Conservation (phyloP, 495 filamentous ascomycete genomes). For the Hypoxylon rickii region DNA sequence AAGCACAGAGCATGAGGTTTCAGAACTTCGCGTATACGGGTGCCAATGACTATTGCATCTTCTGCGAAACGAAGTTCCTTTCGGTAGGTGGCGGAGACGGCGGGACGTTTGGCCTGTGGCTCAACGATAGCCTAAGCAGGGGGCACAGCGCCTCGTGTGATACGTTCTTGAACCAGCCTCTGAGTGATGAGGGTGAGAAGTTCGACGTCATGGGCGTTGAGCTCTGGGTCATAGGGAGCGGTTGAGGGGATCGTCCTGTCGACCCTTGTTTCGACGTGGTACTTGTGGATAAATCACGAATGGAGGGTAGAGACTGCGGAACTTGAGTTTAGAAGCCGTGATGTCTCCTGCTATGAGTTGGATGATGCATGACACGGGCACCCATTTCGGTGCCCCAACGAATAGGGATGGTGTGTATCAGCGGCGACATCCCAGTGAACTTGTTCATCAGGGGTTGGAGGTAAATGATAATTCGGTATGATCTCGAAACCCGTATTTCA, state of each 20-base stretch:
- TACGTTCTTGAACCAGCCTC: constrained; percentile 92
- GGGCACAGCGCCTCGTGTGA: constrained; percentile 80
- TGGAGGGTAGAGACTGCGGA: not conserved
- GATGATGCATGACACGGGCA: too few species aligned
- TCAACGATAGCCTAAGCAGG: constrained; percentile 84
- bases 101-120: constrained; percentile 90
- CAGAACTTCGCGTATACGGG: constrained; percentile 97
- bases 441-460: not conserved
- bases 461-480: not conserved
- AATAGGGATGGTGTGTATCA: too few species aligned
- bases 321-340: too few species aligned
- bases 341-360: too few species aligned
- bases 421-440: too few species aligned
- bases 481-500: not conserved
- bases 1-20: constrained; percentile 71
- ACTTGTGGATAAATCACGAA: not conserved
- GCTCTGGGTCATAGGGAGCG: constrained; percentile 77
- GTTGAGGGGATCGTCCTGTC: constrained; percentile 9
- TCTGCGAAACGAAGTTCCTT: constrained; percentile 85
- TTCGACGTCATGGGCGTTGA: constrained; percentile 93
- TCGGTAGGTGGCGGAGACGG: constrained; percentile 84
- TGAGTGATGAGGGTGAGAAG: constrained; percentile 93
- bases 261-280: not conserved
- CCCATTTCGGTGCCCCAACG: too few species aligned
- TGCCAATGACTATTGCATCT: constrained; percentile 91